These are phyloP conservation scores for Papiliotrema terrestris DNA, from an alignment of 1,284 basidiomycete genomes.

Conservation along the genomic window DNA sequence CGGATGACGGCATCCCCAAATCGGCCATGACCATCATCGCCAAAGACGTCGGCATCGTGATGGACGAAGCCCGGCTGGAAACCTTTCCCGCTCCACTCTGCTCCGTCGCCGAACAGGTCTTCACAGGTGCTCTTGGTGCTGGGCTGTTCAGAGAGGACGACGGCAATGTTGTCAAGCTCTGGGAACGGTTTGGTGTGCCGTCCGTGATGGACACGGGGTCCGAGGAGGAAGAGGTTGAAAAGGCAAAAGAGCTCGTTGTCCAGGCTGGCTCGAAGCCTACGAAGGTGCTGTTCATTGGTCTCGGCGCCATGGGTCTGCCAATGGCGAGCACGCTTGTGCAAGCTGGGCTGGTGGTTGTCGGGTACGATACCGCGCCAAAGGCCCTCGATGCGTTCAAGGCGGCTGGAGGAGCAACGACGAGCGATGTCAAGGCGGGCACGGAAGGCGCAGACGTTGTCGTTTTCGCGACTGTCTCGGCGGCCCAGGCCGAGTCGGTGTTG, in stretches of 20 bases:
- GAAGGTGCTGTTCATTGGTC: conserved; percentile 31
- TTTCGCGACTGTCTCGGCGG: conserved; percentile 21
- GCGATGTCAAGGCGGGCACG: conserved; percentile 12
- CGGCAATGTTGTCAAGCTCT: conserved; percentile 35
- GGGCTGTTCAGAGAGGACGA: conserved; percentile 35
- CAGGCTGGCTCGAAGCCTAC: conserved; percentile 3
- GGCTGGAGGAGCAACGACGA: conserved; percentile 19
- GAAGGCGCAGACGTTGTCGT: conserved; percentile 21
- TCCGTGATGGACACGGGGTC: conserved; percentile 14
- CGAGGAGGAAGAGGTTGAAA: conserved; percentile 25
- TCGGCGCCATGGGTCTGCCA: conserved; percentile 30
- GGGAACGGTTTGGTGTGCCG: conserved; percentile 33
- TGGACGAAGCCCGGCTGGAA: conserved; percentile 33
- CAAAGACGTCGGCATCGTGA: conserved; percentile 43
- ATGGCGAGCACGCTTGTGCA: conserved; percentile 26
- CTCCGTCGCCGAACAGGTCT: conserved; percentile 36
- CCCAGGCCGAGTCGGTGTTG: conserved; percentile 24
- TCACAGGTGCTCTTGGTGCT: conserved; percentile 31
- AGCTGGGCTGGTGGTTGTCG: conserved; percentile 19
- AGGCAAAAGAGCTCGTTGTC: conserved; percentile 25
- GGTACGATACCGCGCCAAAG: conserved; percentile 12
- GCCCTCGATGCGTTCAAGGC: conserved; percentile 12
- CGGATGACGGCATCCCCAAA: conserved; percentile 30
- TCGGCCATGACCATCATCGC: conserved; percentile 44
- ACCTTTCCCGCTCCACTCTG: conserved; percentile 36